A percentile compares a stretch with the other conserved stretches of the same genome.
Conservation (phyloP, 192 early-diverging fungal species). For the Linnemannia hyalina region DNA sequence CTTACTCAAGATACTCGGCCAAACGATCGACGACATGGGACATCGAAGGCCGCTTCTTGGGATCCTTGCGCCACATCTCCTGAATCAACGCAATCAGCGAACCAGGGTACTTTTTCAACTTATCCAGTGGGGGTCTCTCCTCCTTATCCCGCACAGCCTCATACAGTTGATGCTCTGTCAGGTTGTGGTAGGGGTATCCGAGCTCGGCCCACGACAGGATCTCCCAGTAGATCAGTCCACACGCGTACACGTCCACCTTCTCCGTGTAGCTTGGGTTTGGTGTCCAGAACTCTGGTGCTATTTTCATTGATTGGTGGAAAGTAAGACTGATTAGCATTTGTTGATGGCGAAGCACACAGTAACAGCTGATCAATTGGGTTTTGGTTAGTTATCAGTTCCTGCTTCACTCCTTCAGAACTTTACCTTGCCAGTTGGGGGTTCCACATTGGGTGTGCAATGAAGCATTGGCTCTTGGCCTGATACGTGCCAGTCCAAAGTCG, state of each 20-base stretch:
- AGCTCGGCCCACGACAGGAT: conserved; percentile 80
- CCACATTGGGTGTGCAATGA: conserved; percentile 83
- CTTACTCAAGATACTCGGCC: conserved; percentile 50
- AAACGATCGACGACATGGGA: conserved; percentile 48
- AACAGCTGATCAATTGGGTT: neutral
- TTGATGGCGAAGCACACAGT: neutral
- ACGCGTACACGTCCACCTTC: conserved; percentile 82
- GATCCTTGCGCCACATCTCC: conserved; percentile 80
- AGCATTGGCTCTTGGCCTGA: conserved; percentile 76
- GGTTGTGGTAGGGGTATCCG: conserved; percentile 82
- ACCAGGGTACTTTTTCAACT: conserved; percentile 70
- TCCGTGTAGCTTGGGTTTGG: conserved; percentile 80
- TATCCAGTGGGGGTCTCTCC: conserved; percentile 70
- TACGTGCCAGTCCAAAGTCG: conserved; percentile 86
- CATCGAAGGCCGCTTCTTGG: conserved; percentile 58
- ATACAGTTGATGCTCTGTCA: conserved; percentile 74
- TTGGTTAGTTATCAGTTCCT: neutral
- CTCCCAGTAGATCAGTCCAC: conserved; percentile 85
- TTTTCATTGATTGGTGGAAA: neutral
- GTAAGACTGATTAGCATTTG: neutral
- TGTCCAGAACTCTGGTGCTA: conserved; percentile 83
- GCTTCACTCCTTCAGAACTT: neutral
- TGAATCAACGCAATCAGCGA: conserved; percentile 72
- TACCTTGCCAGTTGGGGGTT: conserved; percentile 84
- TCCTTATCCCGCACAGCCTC: conserved; percentile 71